Base-by-base conservation (phyloP, 2,329 filamentous ascomycete genomes). In the Exophiala lecanii-corni region DNA sequence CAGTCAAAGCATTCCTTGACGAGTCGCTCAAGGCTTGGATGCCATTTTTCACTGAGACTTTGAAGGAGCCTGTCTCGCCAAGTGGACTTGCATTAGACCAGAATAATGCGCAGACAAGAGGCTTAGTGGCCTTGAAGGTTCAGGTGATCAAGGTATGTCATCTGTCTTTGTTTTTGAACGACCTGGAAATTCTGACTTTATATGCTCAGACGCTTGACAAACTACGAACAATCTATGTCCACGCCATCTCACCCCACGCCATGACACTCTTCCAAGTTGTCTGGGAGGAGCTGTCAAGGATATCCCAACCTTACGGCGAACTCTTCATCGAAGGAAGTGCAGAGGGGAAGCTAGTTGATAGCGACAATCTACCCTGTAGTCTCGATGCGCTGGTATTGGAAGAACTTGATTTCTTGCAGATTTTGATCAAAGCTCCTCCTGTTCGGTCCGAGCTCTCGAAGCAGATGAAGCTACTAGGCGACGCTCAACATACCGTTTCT, bases 381-480 rank as follows among this genome's bases (percentile, higher is more conserved):
- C 73, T 98, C 17, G 92, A 98, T 65, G 92, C 94, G 59, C 75
- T 98, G 39, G 81, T 97, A 3, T 71, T 97, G 5, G 92, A 98
- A 63, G 89, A 97, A 63, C 74, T 98, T 17, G 92, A 98, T 65
- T 89, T 97, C 59, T 78, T 98, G 61, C 92, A 95, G 66, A 83
- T 89, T 45, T 89, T 89, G 62, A 76, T 98, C 51, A 82, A 87
- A 51, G 91, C 91, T 5, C 82, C 87, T 3, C 87, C 88, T 0
- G 89, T 98, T 2, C 86, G 89, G 55, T 82, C 86, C 50, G 86
- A 96, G 63, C 79, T 98, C n/a, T 83, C 91, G 54, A 76, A 80
- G 35, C 85, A 94, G 65, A 71, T 96, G 30, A 72, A 76, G 44
- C 63, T 76, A 65, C 54, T 77, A 12, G 74, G 79, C 45, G 69